phyloP scores from a whole-genome alignment of 768 basidiomycete genomes.

The Asterophora lycoperdoides region DNA sequence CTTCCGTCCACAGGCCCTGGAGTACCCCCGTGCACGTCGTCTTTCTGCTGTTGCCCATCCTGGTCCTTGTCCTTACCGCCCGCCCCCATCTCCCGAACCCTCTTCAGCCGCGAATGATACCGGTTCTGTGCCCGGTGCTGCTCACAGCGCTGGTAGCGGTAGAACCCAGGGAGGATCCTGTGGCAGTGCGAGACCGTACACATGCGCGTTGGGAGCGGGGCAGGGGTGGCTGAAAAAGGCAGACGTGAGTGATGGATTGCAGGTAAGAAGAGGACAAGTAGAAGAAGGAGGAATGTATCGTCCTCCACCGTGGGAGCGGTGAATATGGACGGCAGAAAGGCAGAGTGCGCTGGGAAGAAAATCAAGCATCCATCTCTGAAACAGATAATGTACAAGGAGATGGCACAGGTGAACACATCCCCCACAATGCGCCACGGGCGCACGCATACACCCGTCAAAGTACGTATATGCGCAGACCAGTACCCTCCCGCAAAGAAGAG shows the following conservation, averaged over 20 bases:
- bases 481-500: too few species aligned
- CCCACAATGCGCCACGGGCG: too few species aligned
- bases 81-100: slow-evolving; percentile 33
- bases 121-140: slow-evolving; percentile 54
- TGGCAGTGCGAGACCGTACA: slow-evolving; percentile 58
- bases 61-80: not conserved
- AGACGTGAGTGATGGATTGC: not conserved
- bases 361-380: too few species aligned
- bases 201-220: slow-evolving; percentile 34
- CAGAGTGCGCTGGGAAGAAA: too few species aligned
- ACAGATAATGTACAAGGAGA: too few species aligned
- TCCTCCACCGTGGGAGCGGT: too few species aligned
- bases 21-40: too few species aligned
- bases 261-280: not conserved
- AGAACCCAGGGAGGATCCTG: slow-evolving; percentile 41
- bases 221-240: slow-evolving; percentile 7
- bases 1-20: too few species aligned
- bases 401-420: too few species aligned
- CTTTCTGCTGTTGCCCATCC: not conserved
- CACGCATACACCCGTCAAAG: too few species aligned
- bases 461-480: too few species aligned
- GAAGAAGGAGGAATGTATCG: not conserved
- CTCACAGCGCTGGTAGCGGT: slow-evolving; percentile 51
- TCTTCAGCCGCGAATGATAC: slow-evolving; percentile 48
- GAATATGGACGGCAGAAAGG: too few species aligned